Evolutionary conservation across 768 basidiomycete genomes (phyloP).

Genomic region (Rhodosporidiobolus odoratus): DNA sequence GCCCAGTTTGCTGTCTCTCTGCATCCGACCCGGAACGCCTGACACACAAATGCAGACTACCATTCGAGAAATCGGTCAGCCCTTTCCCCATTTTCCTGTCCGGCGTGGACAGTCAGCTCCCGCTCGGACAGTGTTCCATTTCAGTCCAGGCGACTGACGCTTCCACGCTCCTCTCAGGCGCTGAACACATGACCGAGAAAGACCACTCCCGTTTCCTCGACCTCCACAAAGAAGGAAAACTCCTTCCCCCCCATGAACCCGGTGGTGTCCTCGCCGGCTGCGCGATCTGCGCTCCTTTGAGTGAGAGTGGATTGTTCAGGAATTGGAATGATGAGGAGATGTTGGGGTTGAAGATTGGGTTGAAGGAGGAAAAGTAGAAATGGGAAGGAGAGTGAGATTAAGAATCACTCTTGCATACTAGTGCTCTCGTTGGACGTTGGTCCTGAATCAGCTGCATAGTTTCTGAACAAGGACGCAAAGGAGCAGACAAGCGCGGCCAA

Average conservation of each 20-base stretch:
- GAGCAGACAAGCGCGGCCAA: too few species aligned
- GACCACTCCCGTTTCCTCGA: conserved; percentile 60
- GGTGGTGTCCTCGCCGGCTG: conserved; percentile 63
- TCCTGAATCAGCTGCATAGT: too few species aligned
- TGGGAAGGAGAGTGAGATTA: not conserved
- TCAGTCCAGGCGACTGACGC: not conserved
- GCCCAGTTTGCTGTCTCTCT: conserved; percentile 64
- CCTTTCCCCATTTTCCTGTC: not conserved
- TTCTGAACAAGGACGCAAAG: too few species aligned
- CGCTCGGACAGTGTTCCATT: too few species aligned
- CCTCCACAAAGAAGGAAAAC: conserved; percentile 57
- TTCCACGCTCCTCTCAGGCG: not conserved
- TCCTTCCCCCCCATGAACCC: conserved; percentile 51
- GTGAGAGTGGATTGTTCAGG: conserved; percentile 69
- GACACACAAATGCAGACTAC: conserved; percentile 60
- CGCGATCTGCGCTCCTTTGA: conserved; percentile 59
- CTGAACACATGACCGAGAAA: conserved; percentile 53
- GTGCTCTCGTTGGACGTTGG: too few species aligned
- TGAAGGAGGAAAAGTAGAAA: not conserved
- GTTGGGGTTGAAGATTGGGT: not conserved
- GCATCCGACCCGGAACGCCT: conserved; percentile 81
- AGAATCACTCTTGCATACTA: too few species aligned
- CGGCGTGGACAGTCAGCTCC: too few species aligned
- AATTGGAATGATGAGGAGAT: conserved; percentile 65
- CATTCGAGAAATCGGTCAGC: conserved; percentile 39